Evolutionary conservation across 345 rosid species (phyloP).

Genomic region (rapeseed (Brassica napus)): DNA sequence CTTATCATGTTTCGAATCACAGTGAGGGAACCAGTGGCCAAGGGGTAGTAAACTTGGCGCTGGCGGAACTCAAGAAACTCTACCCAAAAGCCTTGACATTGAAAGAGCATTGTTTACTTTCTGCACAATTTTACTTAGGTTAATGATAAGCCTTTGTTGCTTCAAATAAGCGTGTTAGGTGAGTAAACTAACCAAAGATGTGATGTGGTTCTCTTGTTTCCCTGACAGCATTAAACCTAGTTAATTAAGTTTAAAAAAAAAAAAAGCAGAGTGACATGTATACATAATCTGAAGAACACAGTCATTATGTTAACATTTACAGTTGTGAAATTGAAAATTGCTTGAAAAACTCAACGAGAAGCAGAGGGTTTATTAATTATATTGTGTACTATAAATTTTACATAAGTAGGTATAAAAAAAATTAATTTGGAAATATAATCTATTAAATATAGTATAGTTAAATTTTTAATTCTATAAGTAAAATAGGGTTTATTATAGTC

Average conservation of each 20-base stretch:
- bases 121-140: not conserved
- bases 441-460: too few species aligned
- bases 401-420: too few species aligned
- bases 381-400: too few species aligned
- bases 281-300: too few species aligned
- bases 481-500: too few species aligned
- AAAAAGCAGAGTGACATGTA: not conserved
- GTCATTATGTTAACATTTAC: too few species aligned
- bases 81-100: not conserved
- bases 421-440: too few species aligned
- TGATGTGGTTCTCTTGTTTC: not conserved
- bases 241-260: too few species aligned
- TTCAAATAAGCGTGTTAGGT: not conserved
- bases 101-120: not conserved
- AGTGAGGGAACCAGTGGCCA: not conserved
- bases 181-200: not conserved
- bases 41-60: not conserved
- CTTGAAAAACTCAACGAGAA: too few species aligned
- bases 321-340: too few species aligned
- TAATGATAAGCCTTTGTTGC: not conserved
- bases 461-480: too few species aligned
- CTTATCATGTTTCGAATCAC: not conserved
- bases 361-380: too few species aligned
- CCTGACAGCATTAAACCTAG: not conserved
- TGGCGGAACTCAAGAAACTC: not conserved